Base-by-base conservation (phyloP, 2,329 filamentous ascomycete species). In the Lachnellula arida region DNA sequence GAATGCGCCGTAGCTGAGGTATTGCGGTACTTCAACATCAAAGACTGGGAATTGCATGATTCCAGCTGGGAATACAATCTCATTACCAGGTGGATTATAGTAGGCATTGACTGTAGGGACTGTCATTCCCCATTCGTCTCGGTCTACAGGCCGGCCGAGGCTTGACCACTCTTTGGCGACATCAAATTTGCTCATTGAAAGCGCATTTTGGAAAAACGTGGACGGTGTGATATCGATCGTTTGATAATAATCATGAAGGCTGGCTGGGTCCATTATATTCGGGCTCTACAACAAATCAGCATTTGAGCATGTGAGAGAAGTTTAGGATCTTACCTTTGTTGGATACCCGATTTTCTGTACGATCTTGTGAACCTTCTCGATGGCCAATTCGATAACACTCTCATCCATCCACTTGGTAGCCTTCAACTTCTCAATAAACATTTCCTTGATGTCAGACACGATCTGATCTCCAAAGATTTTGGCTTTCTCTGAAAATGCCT, bases 21-120 rank as follows among this genome's bases (percentile, higher is more conserved):
- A 89, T 23, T 80, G 72, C 0, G 86, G 86, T 0, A 86, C 76
- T 5, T 78, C 72, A 11, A 81, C 77, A 56, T 86, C 81, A 64
- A 88, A 89, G 1, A 85, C 74, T 0, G 86, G 85, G 3, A 81
- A 80, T 67, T 89, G 86, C 79, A 87, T 84, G 55, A 88, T 86
- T 0, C 84, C 86, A 0, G 85, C 84, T 0, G 83, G 84, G 67
- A 89, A 86, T 3, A 84, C 81, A 46, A 89, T 88, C 64, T 85
- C 81, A 63, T 89, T 88, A 7, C 55, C 55, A 22, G 56, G 58
- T 25, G 60, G 55, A 63, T 88, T 87, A n/a, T 88, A 86, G 63
- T 85, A 86, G 1, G 85, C 85, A 62, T 88, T 87, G n/a, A 82
- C 78, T 1, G 79, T 84, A 1, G 81, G 75, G 0, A 81, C 79